These are phyloP conservation scores for Penicillium chermesinum DNA, from an alignment of 495 filamentous ascomycete species.

Conservation along the genomic window DNA sequence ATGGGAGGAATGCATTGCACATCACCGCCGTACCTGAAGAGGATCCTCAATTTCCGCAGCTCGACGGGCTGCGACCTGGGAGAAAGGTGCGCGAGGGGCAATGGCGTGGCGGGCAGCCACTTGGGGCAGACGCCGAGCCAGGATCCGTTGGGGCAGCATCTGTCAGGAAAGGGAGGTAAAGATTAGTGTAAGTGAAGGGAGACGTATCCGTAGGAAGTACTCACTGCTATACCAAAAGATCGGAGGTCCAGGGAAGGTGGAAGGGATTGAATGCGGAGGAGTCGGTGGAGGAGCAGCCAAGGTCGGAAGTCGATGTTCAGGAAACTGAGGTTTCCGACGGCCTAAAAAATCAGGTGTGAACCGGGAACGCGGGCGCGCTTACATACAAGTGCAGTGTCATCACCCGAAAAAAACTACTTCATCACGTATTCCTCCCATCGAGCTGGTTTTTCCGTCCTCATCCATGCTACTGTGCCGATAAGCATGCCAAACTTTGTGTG, in stretches of 20 bases:
- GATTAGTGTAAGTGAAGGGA: conserved; percentile 9
- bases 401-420: conserved; percentile 41
- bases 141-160: conserved; percentile 65
- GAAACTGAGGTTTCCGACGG: conserved; percentile 36
- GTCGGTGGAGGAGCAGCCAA: conserved; percentile 22
- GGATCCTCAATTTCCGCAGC: conserved; percentile 69
- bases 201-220: conserved; percentile 1
- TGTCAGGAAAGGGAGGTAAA: conserved; percentile 26
- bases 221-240: conserved; percentile 29
- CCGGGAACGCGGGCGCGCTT: conserved; percentile 26
- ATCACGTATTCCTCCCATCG: conserved; percentile 35
- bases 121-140: conserved; percentile 44
- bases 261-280: conserved; percentile 16
- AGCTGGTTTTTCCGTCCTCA: conserved; percentile 32
- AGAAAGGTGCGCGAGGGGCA: conserved; percentile 49
- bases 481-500: conserved; percentile 60
- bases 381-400: conserved; percentile 21
- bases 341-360: conserved; percentile 7
- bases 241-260: conserved; percentile 20
- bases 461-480: conserved; percentile 40
- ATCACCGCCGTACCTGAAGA: conserved; percentile 56
- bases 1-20: background rate
- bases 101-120: conserved; percentile 42
- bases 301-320: conserved; percentile 20
- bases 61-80: conserved; percentile 45